Conservation (phyloP, 345 rosid species). For the Odontarrhena argentea region DNA sequence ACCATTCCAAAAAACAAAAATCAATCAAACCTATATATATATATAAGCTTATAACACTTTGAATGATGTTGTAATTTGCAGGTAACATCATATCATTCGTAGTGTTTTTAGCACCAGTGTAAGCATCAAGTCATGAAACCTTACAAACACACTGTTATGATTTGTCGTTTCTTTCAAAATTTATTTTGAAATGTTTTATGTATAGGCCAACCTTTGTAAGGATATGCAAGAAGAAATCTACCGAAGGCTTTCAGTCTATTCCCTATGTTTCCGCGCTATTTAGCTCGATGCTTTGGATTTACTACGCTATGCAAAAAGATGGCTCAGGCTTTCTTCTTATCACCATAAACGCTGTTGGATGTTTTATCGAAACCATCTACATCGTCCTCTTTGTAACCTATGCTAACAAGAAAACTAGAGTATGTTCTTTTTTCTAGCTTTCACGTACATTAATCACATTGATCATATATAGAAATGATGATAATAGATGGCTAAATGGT, state of each 20-base stretch:
- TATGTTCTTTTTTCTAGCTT: constrained; percentile 20
- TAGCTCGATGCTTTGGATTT: constrained; percentile 56
- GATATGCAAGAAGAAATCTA: constrained; percentile 56
- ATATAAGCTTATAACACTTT: neutral
- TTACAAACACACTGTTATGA: neutral
- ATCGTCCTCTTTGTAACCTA: constrained; percentile 47
- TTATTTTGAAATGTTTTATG: neutral
- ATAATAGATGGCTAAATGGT: constrained; percentile 4
- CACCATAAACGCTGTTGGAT: constrained; percentile 55
- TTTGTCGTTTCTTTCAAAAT: neutral
- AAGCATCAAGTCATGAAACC: constrained; percentile 36
- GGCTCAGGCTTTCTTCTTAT: constrained; percentile 51
- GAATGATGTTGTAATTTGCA: constrained; percentile 25
- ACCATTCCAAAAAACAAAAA: neutral
- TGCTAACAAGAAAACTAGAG: constrained; percentile 50
- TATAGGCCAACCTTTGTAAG: constrained; percentile 56
- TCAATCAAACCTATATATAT: neutral
- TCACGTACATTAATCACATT: constrained; percentile 12
- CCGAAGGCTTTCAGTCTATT: constrained; percentile 58
- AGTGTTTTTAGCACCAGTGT: constrained; percentile 67
- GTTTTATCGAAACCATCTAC: constrained; percentile 53
- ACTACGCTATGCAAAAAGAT: constrained; percentile 49
- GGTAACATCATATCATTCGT: constrained; percentile 62
- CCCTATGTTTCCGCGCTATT: constrained; percentile 55
- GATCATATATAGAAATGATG: neutral